phyloP scores from a whole-genome alignment of 108 stramenopile genomes.

The Cylindrotheca closterium region DNA sequence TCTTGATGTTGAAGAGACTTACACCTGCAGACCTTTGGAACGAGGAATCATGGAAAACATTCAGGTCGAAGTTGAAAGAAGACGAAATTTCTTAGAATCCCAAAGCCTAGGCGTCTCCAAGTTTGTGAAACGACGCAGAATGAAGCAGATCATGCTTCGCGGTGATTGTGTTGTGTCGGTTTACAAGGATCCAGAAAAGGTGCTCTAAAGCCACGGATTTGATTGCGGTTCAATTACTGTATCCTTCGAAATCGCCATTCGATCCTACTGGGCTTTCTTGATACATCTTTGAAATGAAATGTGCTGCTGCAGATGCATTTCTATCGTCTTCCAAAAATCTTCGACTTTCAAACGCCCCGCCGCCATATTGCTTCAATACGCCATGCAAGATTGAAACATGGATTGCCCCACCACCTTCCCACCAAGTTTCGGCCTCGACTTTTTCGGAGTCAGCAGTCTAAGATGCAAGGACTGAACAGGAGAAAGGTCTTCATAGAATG shows the following conservation, averaged over 20 bases:
- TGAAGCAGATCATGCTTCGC: conserved; percentile 71
- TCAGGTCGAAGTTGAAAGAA: conserved; percentile 39
- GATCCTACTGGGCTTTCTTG: conserved; percentile 20
- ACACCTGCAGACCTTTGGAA: conserved; percentile 42
- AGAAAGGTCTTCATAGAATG: conserved; percentile 21
- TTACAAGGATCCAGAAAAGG: conserved; percentile 49
- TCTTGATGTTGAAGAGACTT: conserved; percentile 75
- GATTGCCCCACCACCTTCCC: conserved; percentile 65
- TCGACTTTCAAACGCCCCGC: conserved; percentile 68
- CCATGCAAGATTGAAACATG: conserved; percentile 73
- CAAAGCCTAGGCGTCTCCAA: conserved; percentile 8
- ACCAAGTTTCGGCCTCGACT: conserved; percentile 73
- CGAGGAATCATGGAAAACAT: conserved; percentile 15
- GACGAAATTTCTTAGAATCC: neutral
- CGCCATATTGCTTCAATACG: conserved; percentile 71
- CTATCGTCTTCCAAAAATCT: conserved; percentile 60
- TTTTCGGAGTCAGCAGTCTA: conserved; percentile 67
- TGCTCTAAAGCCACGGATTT: too few species aligned
- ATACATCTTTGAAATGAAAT: conserved; percentile 60
- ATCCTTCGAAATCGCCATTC: conserved; percentile 58
- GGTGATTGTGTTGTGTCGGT: conserved; percentile 85
- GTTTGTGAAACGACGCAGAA: conserved; percentile 53
- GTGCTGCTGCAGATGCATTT: conserved; percentile 66
- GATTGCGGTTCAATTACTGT: neutral
- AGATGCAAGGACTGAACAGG: conserved; percentile 2